Evolutionary conservation across 331 rosid species (phyloP), one percentile per base, ranked within the genome.

Genomic region (Telfairia occidentalis): DNA sequence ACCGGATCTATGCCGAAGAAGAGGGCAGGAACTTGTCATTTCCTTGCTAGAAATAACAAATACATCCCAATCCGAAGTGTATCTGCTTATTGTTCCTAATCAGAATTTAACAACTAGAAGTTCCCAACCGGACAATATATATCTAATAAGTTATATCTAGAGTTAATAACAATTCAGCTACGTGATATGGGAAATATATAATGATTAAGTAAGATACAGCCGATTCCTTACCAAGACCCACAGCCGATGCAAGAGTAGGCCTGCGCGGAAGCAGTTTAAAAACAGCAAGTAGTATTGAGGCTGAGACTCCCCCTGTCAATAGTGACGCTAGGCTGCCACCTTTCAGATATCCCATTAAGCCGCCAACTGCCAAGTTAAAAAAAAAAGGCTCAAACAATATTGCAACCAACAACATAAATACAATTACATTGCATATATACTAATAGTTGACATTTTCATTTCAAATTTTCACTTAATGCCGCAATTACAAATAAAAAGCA

Each of bases 291-390:
- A 95, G 82, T 49, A 90, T 57, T 2, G 90, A 64, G 1, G 97
- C 87, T 72, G 99, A 90, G 75, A 86, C 6, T 48, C 92, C 96
- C 24, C 99, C 99, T 34, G 99, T 90, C 88, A 95, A 71, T 78
- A 92, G 86, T 71, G 99, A 95, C 75, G 87, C 92, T 83, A 85
- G 88, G 87, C 99, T 95, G 78, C 99, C 97, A 78, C 97, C 85
- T 88, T 95, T 95, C 81, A 95, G 71, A 83, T 48, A 95, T 70
- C 99, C 99, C 89, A 95, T 90, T 73, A 90, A 70, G 71, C 99
- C 99, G 77, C 99, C 99, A 75, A 76, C 99, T 95, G 87, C 73
- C 59, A 35, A 79, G 73, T 37, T 74, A 45, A 75, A 52, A 58
- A 32, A 26, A 64, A 38, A 23, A 19, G 2, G 15, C 28, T 43